Conservation (phyloP, 495 filamentous ascomycete genomes). For the Penicillium manginii region DNA sequence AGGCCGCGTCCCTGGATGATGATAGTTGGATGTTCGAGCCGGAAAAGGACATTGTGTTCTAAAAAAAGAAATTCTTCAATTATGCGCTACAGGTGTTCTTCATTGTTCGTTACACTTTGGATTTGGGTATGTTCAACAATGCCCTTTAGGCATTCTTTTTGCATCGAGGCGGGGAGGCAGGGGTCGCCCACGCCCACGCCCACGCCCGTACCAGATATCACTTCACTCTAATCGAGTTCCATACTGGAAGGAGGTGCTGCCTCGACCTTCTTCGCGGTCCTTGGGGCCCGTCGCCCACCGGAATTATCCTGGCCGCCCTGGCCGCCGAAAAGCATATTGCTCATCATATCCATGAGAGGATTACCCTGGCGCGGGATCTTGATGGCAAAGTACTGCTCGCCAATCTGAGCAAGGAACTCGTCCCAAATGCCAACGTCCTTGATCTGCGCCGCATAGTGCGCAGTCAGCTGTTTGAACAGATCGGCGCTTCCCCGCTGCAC, state of each 20-base stretch:
- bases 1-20: slow-evolving; percentile 73
- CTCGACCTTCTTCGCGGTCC: slow-evolving; percentile 49
- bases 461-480: slow-evolving; percentile 79
- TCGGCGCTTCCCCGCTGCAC: slow-evolving; percentile 79
- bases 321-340: slow-evolving; percentile 79
- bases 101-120: slow-evolving; percentile 26
- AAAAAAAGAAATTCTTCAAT: slow-evolving; percentile 11
- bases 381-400: slow-evolving; percentile 98
- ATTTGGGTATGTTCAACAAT: slow-evolving; percentile 17
- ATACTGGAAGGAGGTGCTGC: slow-evolving; percentile 50
- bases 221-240: slow-evolving; percentile 53
- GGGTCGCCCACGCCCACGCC: too few relatives aligned
- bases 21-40: slow-evolving; percentile 93
- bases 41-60: slow-evolving; percentile 53
- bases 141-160: neutral
- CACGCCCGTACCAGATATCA: neutral
- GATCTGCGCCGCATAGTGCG: slow-evolving; percentile 78
- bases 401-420: slow-evolving; percentile 81
- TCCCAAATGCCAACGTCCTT: slow-evolving; percentile 78
- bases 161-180: neutral
- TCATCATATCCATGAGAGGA: slow-evolving; percentile 97
- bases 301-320: slow-evolving; percentile 49
- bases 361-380: slow-evolving; percentile 85
- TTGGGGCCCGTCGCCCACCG: slow-evolving; percentile 45
- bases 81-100: slow-evolving; percentile 9